A percentile compares a stretch with the other conserved stretches of the same genome.
These are phyloP conservation scores for Ophiocordyceps sinensis DNA, from an alignment of 2,329 filamentous ascomycete genomes.

Conservation along the genomic window DNA sequence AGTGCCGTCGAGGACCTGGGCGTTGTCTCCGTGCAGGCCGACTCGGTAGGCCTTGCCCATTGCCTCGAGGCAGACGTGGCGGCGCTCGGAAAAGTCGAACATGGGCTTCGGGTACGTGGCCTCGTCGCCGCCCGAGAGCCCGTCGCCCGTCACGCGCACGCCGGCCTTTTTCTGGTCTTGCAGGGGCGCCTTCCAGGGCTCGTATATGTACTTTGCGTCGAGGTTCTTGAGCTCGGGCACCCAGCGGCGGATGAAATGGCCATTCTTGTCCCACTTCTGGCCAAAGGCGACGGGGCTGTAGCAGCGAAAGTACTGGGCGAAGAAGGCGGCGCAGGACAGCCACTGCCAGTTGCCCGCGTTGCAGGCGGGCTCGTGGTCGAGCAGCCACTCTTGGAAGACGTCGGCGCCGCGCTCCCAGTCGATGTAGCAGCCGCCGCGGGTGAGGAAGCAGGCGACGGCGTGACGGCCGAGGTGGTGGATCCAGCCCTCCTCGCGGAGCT, in stretches of 20 bases:
- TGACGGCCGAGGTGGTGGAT: slow-evolving; percentile 68
- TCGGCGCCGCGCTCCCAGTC: slow-evolving; percentile 68
- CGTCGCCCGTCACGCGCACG: slow-evolving; percentile 44
- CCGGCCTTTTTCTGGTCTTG: slow-evolving; percentile 55
- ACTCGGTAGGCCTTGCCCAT: slow-evolving; percentile 59
- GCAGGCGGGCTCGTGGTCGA: slow-evolving; percentile 62
- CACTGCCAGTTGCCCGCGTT: slow-evolving; percentile 70
- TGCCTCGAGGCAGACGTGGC: slow-evolving; percentile 46
- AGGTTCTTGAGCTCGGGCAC: slow-evolving; percentile 51
- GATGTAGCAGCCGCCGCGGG: slow-evolving; percentile 62
- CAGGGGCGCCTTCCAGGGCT: slow-evolving; percentile 62
- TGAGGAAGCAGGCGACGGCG: slow-evolving; percentile 70
- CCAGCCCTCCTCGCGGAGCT: slow-evolving; percentile 58
- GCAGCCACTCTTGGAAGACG: slow-evolving; percentile 61
- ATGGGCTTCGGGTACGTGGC: slow-evolving; percentile 58
- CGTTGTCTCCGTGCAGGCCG: slow-evolving; percentile 48
- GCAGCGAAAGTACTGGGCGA: slow-evolving; percentile 54
- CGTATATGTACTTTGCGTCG: slow-evolving; percentile 59
- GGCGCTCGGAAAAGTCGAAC: slow-evolving; percentile 56
- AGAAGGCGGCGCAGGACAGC: slow-evolving; percentile 64
- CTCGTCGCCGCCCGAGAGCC: slow-evolving; percentile 24
- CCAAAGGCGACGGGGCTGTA: slow-evolving; percentile 60
- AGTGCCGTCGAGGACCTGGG: slow-evolving; percentile 44
- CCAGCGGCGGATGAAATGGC: slow-evolving; percentile 47
- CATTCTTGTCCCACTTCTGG: slow-evolving; percentile 61